A percentile compares a stretch with the other conserved stretches of the same genome.
Conservation (phyloP, 192 early-diverging fungal genomes). For the Coemansia umbellata region DNA sequence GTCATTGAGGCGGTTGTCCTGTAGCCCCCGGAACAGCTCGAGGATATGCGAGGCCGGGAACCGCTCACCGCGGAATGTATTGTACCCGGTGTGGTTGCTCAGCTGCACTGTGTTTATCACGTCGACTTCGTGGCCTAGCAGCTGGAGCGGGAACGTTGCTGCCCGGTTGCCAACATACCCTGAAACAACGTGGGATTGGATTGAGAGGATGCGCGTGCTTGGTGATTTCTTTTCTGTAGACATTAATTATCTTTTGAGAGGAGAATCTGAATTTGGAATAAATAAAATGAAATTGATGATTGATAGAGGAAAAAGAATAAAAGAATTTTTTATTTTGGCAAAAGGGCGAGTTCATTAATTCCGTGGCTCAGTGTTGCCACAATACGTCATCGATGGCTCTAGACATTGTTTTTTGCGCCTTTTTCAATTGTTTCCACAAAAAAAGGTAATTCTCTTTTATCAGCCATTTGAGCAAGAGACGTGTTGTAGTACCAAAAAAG, state of each 20-base stretch:
- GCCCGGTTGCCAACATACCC: constrained; percentile 82
- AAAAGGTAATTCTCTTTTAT: too few species aligned
- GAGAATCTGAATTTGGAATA: not conserved
- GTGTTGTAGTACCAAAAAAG: too few species aligned
- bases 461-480: too few species aligned
- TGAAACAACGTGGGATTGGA: constrained; percentile 64
- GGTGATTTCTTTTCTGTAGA: not conserved
- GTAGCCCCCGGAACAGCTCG: constrained; percentile 67
- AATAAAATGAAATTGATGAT: not conserved
- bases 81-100: constrained; percentile 91
- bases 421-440: too few species aligned
- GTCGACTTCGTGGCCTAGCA: constrained; percentile 88
- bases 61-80: constrained; percentile 65
- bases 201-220: constrained; percentile 41
- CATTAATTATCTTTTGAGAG: not conserved
- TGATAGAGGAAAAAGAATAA: not conserved
- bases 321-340: too few species aligned
- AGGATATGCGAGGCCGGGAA: constrained; percentile 61
- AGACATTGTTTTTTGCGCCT: too few species aligned
- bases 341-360: too few species aligned
- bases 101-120: constrained; percentile 91
- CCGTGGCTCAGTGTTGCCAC: too few species aligned
- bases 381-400: too few species aligned
- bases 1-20: constrained; percentile 62
- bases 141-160: constrained; percentile 87